These are phyloP conservation scores for Hypoxylon sp. DNA, from an alignment of 2,329 filamentous ascomycete species.

Conservation along the genomic window DNA sequence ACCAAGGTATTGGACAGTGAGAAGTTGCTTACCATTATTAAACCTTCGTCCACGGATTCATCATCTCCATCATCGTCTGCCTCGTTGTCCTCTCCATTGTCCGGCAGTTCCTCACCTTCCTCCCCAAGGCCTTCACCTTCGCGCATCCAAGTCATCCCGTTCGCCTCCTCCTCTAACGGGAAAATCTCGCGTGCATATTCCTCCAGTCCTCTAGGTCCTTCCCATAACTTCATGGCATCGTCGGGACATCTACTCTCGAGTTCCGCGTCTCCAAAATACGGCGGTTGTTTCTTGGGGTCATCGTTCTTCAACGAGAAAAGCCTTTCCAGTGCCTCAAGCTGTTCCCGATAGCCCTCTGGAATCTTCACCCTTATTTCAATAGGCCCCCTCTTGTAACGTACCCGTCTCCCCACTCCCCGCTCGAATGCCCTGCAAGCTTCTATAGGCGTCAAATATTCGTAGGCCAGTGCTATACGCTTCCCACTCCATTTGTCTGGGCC, in stretches of 20 bases:
- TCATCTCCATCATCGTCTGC: conserved; percentile 62
- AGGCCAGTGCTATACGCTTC: conserved; percentile 85
- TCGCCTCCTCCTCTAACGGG: conserved; percentile 92
- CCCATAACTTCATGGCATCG: conserved; percentile 87
- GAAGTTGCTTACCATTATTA: conserved; percentile 62
- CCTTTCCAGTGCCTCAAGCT: conserved; percentile 79
- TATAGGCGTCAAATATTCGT: conserved; percentile 86
- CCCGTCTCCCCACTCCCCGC: conserved; percentile 81
- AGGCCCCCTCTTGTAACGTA: conserved; percentile 81
- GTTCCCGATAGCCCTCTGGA: conserved; percentile 88
- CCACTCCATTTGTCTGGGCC: conserved; percentile 87
- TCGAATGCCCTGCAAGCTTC: conserved; percentile 88
- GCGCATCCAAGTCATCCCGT: conserved; percentile 93
- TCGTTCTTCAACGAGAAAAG: conserved; percentile 68
- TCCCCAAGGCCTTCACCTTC: conserved; percentile 59
- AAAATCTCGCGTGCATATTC: conserved; percentile 97
- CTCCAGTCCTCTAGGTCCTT: conserved; percentile 89
- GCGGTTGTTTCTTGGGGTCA: conserved; percentile 70
- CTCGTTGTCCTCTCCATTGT: conserved; percentile 60
- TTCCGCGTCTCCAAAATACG: conserved; percentile 72
- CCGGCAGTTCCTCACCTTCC: conserved; percentile 59
- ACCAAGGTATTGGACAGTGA: neutral
- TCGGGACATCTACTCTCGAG: conserved; percentile 77
- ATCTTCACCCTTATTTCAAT: conserved; percentile 90
- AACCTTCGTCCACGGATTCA: conserved; percentile 70